These are phyloP conservation scores for Xerocomellus chrysenteron DNA, from an alignment of 768 basidiomycete genomes.

Conservation along the genomic window DNA sequence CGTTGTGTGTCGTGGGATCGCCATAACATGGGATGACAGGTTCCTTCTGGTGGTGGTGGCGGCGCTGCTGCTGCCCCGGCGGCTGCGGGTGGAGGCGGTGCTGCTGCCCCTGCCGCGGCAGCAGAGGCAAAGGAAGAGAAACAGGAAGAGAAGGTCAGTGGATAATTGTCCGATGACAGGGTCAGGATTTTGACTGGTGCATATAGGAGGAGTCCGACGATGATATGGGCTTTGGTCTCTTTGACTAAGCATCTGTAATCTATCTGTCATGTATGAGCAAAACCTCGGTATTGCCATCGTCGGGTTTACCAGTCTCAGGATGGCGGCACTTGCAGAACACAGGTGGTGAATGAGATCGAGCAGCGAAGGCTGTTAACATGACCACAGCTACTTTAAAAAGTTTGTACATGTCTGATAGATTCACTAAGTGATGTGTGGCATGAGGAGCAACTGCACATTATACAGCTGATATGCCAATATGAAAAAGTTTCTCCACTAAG, in stretches of 20 bases:
- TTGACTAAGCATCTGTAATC: constrained; percentile 62
- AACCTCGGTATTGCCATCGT: too few relatives aligned
- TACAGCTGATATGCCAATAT: too few relatives aligned
- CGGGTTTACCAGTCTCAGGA: too few relatives aligned
- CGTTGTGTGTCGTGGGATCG: neutral
- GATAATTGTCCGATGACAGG: neutral
- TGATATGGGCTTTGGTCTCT: constrained; percentile 99
- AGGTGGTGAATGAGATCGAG: too few relatives aligned
- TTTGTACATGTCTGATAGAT: too few relatives aligned
- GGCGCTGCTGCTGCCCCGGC: constrained; percentile 48
- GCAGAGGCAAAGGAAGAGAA: constrained; percentile 82
- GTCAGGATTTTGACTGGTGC: constrained; percentile 1
- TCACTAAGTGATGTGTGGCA: too few relatives aligned
- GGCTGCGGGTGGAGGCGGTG: constrained; percentile 48
- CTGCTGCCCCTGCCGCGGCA: constrained; percentile 51
- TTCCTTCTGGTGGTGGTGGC: constrained; percentile 90
- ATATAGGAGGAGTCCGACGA: constrained; percentile 90
- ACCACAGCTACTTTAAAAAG: too few relatives aligned
- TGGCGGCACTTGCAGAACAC: too few relatives aligned
- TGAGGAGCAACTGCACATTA: too few relatives aligned
- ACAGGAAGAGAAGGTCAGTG: constrained; percentile 82
- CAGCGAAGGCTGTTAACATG: too few relatives aligned
- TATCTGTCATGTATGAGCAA: neutral
- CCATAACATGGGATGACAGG: constrained; percentile 38
- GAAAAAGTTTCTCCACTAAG: too few relatives aligned